Evolutionary conservation across 106 monocot species (phyloP).

Genomic region (Alisma plantagoaquatica): DNA sequence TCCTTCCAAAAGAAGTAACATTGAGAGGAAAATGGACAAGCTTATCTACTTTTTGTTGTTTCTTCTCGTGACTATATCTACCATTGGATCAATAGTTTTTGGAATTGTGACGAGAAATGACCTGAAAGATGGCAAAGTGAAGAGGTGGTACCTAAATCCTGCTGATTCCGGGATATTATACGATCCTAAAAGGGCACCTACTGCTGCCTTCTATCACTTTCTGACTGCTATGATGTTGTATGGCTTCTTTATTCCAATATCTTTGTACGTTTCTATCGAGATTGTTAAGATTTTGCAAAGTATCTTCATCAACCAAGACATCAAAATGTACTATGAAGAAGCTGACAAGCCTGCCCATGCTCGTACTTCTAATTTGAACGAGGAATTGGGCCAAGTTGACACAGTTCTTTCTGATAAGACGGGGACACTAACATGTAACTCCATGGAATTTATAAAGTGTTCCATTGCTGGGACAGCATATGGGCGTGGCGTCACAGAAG

Average conservation of each 20-base stretch:
- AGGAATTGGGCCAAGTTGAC: slow-evolving; percentile 13
- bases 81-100: slow-evolving; percentile 8
- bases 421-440: slow-evolving; percentile 8
- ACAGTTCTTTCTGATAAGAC: slow-evolving; percentile 12
- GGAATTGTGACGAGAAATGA: background rate
- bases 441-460: slow-evolving; percentile 17
- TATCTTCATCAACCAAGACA: slow-evolving; percentile 12
- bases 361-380: slow-evolving; percentile 7
- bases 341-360: slow-evolving; percentile 13
- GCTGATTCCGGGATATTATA: background rate
- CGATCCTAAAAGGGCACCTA: slow-evolving; percentile 1
- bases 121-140: background rate
- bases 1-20: slow-evolving; percentile 9
- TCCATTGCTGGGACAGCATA: slow-evolving; percentile 12
- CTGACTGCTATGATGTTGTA: slow-evolving; percentile 13
- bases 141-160: slow-evolving; percentile 13
- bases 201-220: slow-evolving; percentile 7
- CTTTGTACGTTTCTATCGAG: slow-evolving; percentile 11
- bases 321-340: slow-evolving; percentile 6
- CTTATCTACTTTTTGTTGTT: slow-evolving; percentile 5
- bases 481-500: slow-evolving; percentile 5
- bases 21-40: slow-evolving; percentile 10
- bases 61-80: slow-evolving; percentile 3
- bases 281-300: slow-evolving; percentile 10
- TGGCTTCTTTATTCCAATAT: slow-evolving; percentile 9